Percentiles rank a stretch among this genome's conserved stretches.
Evolutionary conservation across 805 yeast genomes (phyloP).

Genomic region (Jamesozyma jinghongensis): DNA sequence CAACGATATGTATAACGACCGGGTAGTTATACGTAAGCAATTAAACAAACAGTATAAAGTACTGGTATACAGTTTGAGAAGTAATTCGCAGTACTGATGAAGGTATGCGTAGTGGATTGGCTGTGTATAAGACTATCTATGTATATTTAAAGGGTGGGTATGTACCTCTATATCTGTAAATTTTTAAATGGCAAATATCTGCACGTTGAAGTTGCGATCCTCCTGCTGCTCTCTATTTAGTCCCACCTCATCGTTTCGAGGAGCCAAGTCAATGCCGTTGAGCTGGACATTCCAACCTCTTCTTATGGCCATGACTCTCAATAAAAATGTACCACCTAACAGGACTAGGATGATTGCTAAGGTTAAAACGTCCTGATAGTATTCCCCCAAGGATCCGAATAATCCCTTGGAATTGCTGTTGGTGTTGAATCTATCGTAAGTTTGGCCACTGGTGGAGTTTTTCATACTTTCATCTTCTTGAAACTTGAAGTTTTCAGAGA

Average conservation of each 20-base stretch:
- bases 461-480: not conserved
- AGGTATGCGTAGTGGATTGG: too few relatives aligned
- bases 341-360: constrained; percentile 14
- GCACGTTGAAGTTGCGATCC: constrained; percentile 17
- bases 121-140: too few relatives aligned
- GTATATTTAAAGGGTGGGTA: too few relatives aligned
- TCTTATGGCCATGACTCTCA: constrained; percentile 16
- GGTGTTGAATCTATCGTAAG: not conserved
- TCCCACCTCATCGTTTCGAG: not conserved
- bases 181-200: constrained; percentile 21
- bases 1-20: not conserved
- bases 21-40: not conserved
- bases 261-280: constrained; percentile 10
- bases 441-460: not conserved
- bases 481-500: too few relatives aligned
- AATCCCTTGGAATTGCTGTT: not conserved
- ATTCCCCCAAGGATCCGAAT: constrained; percentile 10
- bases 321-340: constrained; percentile 11
- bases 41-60: not conserved
- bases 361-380: constrained; percentile 17
- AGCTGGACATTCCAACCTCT: constrained; percentile 24
- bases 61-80: not conserved
- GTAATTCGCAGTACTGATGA: too few relatives aligned
- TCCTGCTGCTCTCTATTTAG: constrained; percentile 2
- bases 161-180: not conserved